A percentile compares a stretch with the other conserved stretches of the same genome.
Evolutionary conservation across 2,329 filamentous ascomycete species (phyloP).

Genomic region (Pseudocercospora macadamiae): DNA sequence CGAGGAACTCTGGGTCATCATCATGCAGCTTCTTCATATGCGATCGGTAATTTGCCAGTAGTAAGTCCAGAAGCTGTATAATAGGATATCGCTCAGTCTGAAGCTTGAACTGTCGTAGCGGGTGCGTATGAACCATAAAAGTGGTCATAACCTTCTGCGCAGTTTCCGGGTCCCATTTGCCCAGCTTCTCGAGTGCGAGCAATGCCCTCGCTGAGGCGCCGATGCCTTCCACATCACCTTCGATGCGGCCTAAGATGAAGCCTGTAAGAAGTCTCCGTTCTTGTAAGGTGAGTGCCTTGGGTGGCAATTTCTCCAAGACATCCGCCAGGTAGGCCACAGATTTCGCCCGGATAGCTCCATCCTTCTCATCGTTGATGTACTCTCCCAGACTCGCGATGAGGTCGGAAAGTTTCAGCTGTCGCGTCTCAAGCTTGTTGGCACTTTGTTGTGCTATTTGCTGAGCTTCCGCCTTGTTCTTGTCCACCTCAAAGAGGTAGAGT

Average conservation of each 20-base stretch:
- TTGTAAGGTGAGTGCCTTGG: conserved; percentile 61
- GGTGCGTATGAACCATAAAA: conserved; percentile 55
- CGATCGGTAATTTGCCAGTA: conserved; percentile 64
- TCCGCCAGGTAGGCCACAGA: conserved; percentile 56
- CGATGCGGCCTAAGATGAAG: conserved; percentile 67
- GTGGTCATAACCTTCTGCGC: conserved; percentile 57
- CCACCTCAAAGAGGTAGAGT: conserved; percentile 55
- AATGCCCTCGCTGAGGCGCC: conserved; percentile 63
- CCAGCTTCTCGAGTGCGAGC: conserved; percentile 60
- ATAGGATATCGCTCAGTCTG: conserved; percentile 64
- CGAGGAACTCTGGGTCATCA: conserved; percentile 56
- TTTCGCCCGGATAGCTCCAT: conserved; percentile 62
- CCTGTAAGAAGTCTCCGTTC: conserved; percentile 63
- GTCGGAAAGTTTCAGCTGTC: conserved; percentile 63
- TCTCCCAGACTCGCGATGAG: conserved; percentile 67
- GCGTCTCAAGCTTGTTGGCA: conserved; percentile 57
- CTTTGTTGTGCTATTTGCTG: conserved; percentile 46
- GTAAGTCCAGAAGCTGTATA: conserved; percentile 61
- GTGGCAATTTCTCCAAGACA: conserved; percentile 54
- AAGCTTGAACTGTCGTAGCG: conserved; percentile 64
- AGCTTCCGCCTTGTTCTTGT: conserved; percentile 52
- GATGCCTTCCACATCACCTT: conserved; percentile 57
- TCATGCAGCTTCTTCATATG: conserved; percentile 61
- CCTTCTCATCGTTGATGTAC: conserved; percentile 67
- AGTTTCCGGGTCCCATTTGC: conserved; percentile 62